Evolutionary conservation across 2,329 filamentous ascomycete genomes (phyloP).

Genomic region (Fusarium annulatum): DNA sequence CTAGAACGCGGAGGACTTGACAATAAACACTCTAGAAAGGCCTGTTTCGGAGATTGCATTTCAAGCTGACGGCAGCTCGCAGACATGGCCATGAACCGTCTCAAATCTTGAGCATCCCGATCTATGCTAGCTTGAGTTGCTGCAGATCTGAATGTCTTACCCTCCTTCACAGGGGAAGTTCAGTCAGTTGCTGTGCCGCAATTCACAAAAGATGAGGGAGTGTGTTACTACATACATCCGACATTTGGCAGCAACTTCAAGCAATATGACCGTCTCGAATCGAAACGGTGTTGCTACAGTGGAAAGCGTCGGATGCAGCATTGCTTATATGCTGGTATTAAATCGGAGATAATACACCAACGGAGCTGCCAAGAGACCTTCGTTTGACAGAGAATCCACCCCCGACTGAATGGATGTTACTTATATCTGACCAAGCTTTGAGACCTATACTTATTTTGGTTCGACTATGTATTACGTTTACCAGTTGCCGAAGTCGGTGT

Average conservation of each 20-base stretch:
- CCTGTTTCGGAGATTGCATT: background rate
- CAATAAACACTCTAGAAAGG: background rate
- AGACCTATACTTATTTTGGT: background rate
- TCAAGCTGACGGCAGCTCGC: background rate
- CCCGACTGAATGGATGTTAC: background rate
- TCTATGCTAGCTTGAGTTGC: background rate
- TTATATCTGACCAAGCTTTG: background rate
- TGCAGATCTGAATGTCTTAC: constrained; percentile 5
- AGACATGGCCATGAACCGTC: background rate
- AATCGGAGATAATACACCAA: background rate
- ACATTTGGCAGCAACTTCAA: background rate
- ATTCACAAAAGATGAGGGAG: background rate
- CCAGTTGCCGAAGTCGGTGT: constrained; percentile 12
- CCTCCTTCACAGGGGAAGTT: background rate
- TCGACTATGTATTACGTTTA: background rate
- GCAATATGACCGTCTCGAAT: constrained; percentile 12
- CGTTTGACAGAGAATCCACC: background rate
- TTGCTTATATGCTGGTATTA: background rate
- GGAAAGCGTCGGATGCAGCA: background rate
- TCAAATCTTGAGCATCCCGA: background rate
- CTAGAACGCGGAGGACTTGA: background rate
- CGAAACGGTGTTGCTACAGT: background rate
- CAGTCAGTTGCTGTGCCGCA: constrained; percentile 20
- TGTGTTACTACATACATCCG: background rate
- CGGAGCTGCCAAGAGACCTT: background rate